A percentile compares a stretch with the other conserved stretches of the same genome.
phyloP scores from a whole-genome alignment of 208 protist genomes.

The Acanthamoeba quina region DNA sequence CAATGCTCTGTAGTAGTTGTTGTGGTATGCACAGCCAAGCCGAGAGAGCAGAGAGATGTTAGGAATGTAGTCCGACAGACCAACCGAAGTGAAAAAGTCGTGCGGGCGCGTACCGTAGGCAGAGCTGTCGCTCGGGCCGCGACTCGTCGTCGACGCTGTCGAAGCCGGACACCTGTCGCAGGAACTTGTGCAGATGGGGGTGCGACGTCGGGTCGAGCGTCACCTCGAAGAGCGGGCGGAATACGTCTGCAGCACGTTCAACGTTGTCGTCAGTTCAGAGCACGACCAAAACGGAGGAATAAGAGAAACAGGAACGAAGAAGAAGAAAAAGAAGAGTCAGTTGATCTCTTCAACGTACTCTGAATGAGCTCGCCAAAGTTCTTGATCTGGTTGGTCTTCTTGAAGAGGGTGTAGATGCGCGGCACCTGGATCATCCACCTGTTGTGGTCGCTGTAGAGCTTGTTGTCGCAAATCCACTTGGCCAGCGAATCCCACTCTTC shows the following conservation, averaged over 20 bases:
- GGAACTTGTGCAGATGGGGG: conserved; percentile 96
- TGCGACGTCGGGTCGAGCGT: conserved; percentile 96
- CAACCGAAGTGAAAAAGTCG: background rate
- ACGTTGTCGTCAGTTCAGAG: no score
- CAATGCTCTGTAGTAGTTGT: background rate
- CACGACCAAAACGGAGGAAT: no score
- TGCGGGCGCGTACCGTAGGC: conserved; percentile 8
- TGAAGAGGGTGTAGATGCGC: conserved; percentile 96
- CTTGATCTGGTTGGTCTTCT: conserved; percentile 92
- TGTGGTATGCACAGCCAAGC: background rate
- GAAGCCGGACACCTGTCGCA: conserved; percentile 98
- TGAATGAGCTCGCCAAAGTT: conserved; percentile 97
- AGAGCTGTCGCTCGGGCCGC: conserved; percentile 94
- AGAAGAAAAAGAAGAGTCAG: background rate
- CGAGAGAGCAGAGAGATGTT: background rate
- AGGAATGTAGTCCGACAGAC: background rate
- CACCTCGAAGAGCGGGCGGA: conserved; percentile 98
- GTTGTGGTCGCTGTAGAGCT: conserved; percentile 96
- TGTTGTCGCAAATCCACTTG: conserved; percentile 96
- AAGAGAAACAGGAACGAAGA: background rate
- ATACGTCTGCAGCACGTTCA: conserved; percentile 89
- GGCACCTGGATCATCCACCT: conserved; percentile 99
- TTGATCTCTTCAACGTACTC: conserved; percentile 88
- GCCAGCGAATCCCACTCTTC: conserved; percentile 97
- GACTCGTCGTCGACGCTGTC: conserved; percentile 99